Percentiles rank a stretch among this genome's conserved stretches.
Evolutionary conservation across 2,329 filamentous ascomycete species (phyloP).

Genomic region (Plectosphaerella cucumerina): DNA sequence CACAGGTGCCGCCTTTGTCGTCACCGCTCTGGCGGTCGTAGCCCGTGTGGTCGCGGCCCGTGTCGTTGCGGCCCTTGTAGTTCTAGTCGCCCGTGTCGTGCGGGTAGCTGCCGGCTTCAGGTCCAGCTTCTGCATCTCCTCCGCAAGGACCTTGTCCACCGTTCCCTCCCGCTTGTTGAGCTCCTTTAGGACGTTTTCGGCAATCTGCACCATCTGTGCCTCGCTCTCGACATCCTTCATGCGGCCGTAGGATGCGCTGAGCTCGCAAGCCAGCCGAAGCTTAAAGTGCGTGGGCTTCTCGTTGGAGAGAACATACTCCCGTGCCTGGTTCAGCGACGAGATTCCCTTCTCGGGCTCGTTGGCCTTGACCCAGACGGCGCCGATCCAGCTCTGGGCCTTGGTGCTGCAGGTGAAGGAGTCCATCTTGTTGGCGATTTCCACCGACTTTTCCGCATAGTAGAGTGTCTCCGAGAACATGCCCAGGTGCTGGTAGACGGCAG

Average conservation of each 20-base stretch:
- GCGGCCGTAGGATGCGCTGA: constrained; percentile 52
- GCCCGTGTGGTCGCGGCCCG: constrained; percentile 13
- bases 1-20: constrained; percentile 5
- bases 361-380: constrained; percentile 52
- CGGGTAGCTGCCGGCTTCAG: constrained; percentile 23
- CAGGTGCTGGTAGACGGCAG: constrained; percentile 74
- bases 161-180: constrained; percentile 1
- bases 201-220: constrained; percentile 38
- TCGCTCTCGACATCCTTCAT: constrained; percentile 41
- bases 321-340: constrained; percentile 49
- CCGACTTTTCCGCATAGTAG: constrained; percentile 81
- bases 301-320: constrained; percentile 39
- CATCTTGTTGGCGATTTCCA: constrained; percentile 69
- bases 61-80: constrained; percentile 9
- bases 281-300: constrained; percentile 39
- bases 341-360: constrained; percentile 55
- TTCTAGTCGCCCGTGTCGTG: constrained; percentile 18
- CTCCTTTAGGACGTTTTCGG: constrained; percentile 36
- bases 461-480: constrained; percentile 85
- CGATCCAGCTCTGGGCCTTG: constrained; percentile 50
- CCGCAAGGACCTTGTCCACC: constrained; percentile 25
- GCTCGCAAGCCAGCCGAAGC: constrained; percentile 47
- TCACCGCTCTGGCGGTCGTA: constrained; percentile 3
- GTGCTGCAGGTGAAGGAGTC: constrained; percentile 55
- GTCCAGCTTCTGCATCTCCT: constrained; percentile 27